Evolutionary conservation across 2,329 filamentous ascomycete species (phyloP), one percentile per base, ranked within the genome.

Genomic region (Talaromyces verruculosus): DNA sequence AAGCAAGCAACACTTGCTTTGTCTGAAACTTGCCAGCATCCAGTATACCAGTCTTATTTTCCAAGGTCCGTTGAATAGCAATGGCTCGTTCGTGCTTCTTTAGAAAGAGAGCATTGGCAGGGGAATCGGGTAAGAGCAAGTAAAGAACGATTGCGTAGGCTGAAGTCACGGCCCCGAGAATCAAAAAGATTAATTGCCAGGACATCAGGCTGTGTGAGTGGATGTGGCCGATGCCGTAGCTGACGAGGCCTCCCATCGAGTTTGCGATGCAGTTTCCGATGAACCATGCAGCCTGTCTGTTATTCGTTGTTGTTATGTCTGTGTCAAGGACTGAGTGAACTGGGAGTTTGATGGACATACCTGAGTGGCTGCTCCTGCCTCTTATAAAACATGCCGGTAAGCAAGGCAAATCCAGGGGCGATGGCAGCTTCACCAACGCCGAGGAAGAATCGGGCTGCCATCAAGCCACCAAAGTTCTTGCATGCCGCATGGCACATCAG

Each of bases 81-180:
- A 83, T 79, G 0, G 73, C 70, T 39, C 78, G 79, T 67, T 84
- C 81, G 10, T 77, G 70, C 22, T 80, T 76, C 3, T 72, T 79
- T 22, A 84, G 71, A 71, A 83, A 84, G 4, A 80, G 75, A 5
- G 82, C 82, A 0, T 83, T 83, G 0, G 81, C 72, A 19, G 89
- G 82, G 67, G 88, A 85, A 71, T 78, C 77, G 65, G 88, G 86
- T 1, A 90, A 80, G 55, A 81, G 80, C 79, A 81, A 86, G 75
- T 87, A 90, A 0, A 88, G 78, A 13, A 89, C 68, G 0, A 87
- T 86, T 0, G 83, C 82, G 0, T 85, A 84, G 8, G 83, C 63
- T 19, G 90, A 79, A 1, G 88, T 90, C 3, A 89, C 66, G 0
- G 89, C 78, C 0, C 86, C 87, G 13, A 86, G 84, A 61, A 88